phyloP scores from a whole-genome alignment of 2,329 filamentous ascomycete species.

The Parascedosporium putredinis region DNA sequence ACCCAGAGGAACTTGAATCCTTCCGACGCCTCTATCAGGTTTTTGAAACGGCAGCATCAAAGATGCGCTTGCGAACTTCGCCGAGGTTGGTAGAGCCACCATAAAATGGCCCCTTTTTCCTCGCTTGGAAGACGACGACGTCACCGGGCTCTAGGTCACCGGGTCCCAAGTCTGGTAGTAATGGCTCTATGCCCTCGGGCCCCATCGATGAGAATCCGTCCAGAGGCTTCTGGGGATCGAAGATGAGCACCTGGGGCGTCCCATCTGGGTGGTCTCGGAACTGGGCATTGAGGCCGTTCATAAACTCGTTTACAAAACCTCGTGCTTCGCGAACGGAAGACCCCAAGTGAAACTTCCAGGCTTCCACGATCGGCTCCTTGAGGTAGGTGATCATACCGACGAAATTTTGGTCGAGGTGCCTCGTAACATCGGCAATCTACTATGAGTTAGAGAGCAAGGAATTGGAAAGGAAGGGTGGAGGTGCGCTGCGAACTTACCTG shows the following conservation, averaged over 20 bases:
- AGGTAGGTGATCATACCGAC: slow-evolving; percentile 65
- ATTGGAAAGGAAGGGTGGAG: not conserved
- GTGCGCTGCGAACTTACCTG: slow-evolving; percentile 32
- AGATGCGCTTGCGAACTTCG: slow-evolving; percentile 58
- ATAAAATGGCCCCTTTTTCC: slow-evolving; percentile 50
- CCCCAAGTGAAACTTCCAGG: slow-evolving; percentile 35
- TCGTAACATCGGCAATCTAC: slow-evolving; percentile 5
- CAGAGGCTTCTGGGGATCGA: slow-evolving; percentile 63
- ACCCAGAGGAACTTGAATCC: slow-evolving; percentile 73
- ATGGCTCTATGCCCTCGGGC: slow-evolving; percentile 2
- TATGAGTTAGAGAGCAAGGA: not conserved
- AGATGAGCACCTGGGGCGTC: slow-evolving; percentile 69
- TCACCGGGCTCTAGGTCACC: slow-evolving; percentile 55
- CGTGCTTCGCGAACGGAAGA: slow-evolving; percentile 32
- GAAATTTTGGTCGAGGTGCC: slow-evolving; percentile 23
- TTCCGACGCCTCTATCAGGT: slow-evolving; percentile 34
- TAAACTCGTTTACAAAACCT: slow-evolving; percentile 56
- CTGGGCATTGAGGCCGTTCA: slow-evolving; percentile 49
- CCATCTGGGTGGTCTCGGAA: slow-evolving; percentile 65
- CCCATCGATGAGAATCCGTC: slow-evolving; percentile 69
- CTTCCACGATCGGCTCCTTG: slow-evolving; percentile 60
- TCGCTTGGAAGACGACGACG: slow-evolving; percentile 71
- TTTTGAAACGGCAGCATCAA: slow-evolving; percentile 56
- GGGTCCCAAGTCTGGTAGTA: slow-evolving; percentile 1
- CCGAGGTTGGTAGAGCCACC: slow-evolving; percentile 68